These are phyloP conservation scores for Oxyria digyna DNA, from an alignment of 148 eudicot genomes.

Conservation along the genomic window DNA sequence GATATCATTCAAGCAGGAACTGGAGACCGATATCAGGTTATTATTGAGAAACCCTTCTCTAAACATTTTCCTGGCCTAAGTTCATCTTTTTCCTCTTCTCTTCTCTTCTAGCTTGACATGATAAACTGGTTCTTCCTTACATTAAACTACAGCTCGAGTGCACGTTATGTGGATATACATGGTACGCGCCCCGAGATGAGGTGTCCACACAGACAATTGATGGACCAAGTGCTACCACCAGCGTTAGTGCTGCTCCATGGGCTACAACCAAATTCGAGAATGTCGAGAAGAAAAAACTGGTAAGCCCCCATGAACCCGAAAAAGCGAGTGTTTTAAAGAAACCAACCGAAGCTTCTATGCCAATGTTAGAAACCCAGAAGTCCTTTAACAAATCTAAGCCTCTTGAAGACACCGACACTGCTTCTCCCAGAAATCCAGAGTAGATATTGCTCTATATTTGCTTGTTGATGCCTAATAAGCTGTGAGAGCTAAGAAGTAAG, in stretches of 20 bases:
- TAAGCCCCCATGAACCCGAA: constrained; percentile 63
- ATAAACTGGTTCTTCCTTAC: neutral
- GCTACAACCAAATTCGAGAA: constrained; percentile 88
- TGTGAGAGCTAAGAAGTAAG: too few relatives aligned
- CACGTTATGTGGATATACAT: constrained; percentile 54
- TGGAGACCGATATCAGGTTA: constrained; percentile 86
- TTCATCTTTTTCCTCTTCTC: neutral
- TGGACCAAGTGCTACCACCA: constrained; percentile 37
- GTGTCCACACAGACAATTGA: constrained; percentile 64
- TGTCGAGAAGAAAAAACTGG: constrained; percentile 55
- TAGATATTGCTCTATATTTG: constrained; percentile 1
- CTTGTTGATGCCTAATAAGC: neutral
- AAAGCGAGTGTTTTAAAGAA: constrained; percentile 38
- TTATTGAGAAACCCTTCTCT: constrained; percentile 10
- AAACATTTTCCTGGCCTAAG: neutral
- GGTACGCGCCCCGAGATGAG: constrained; percentile 89
- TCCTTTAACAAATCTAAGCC: constrained; percentile 42
- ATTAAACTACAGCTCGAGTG: constrained; percentile 59
- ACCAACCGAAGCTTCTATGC: constrained; percentile 34
- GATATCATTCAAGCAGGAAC: constrained; percentile 79
- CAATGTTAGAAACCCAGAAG: constrained; percentile 46
- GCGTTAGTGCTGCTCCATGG: constrained; percentile 68
- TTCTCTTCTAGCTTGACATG: neutral
- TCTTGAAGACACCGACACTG: neutral
- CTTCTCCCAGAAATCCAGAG: constrained; percentile 14